Base-by-base conservation (phyloP, 139 green algal species). In the Raphidocelis subcapitata region DNA sequence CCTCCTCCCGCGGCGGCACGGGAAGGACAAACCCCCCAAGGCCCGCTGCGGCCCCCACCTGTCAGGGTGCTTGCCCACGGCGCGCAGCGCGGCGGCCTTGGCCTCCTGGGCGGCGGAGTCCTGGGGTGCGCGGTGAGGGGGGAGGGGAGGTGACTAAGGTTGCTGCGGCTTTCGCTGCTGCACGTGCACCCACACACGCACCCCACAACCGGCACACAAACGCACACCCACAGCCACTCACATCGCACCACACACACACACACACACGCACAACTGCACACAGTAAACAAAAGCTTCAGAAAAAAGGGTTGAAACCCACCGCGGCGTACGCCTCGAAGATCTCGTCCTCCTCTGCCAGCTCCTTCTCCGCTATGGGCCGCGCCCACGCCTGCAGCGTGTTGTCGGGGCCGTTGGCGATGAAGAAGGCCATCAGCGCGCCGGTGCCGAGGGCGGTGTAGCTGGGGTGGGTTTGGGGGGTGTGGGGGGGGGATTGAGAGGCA, bases 391-490 rank as follows among this genome's bases (percentile, higher is more conserved):
- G 60, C 12, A 82, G 68, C 56, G 65, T 80, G 65, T 75, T 84
- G 69, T 88, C 79, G 24, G 83, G 83, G 33, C 73, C 64, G 20
- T 80, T 59, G 12, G 68, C 64, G 16, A 84, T 72, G 5, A 82
- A 66, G 1, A 79, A 47, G 2, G 37, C 63, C 33, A 86, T 67
- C 18, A 82, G 28, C 24, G 46, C 57, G 20, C 73, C 56, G 28
- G 51, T 73, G 23, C 62, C 69, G n/a, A 84, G 55, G 3, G 60
- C 72, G 18, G 52, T 54, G 67, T 88, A 88, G 65, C 82, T 87
- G 74, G 8, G 41, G 41, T 8, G 41, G 41, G 41, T 20, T 20
- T 49, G 8, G 12, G 41, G n/a, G n/a, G n/a, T n/a, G 41, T 49
- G 41, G 12, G 41, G 12, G 41, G 8, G 8, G 12, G 12, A 49